Base-by-base conservation (phyloP, 2,329 filamentous ascomycete genomes). In the Cladosporium sp. region DNA sequence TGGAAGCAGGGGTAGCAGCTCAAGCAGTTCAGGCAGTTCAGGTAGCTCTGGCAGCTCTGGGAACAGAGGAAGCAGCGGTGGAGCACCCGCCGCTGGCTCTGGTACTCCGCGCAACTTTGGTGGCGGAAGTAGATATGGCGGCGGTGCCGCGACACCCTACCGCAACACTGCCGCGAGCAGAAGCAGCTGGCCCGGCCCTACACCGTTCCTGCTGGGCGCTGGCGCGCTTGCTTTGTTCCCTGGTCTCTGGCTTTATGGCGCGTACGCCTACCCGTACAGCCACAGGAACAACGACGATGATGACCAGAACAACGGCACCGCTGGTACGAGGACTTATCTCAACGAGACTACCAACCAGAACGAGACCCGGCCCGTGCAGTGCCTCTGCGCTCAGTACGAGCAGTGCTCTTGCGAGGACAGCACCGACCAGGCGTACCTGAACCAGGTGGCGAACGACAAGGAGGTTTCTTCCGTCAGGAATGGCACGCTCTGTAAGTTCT, bases 381-480 rank as follows among this genome's bases (percentile, higher is more conserved):
- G 85, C 62, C 67, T 80, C 20, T 89, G 85, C 68, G 75, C 77
- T 53, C 60, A 76, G 51, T 77, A 77, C 58, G 66, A 63, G 15
- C 71, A 73, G 15, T 90, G 86, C 61, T 79, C 82, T 5, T 90
- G 86, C 63, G 19, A 9, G 17, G 82, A 87, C 49, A 84, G 83
- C 58, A 74, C 76, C 51, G 73, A 84, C 64, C 69, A 86, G 52
- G 70, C 29, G 55, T 74, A 78, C 7, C 63, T 91, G 8, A 73
- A 91, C 37, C 67, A 68, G 4, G 73, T 76, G 29, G 74, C 74
- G 29, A 82, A 75, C 55, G 84, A 89, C 70, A 75, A 80, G 59
- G 75, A 74, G 0, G 58, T 89, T 2, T 77, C 88, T 51, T 77
- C 73, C 11, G 78, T 91, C 1, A 80, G 77, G 54, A 84, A 88